Conservation (phyloP, 2,329 filamentous ascomycete species). For the Sarocladiaceae sp. region DNA sequence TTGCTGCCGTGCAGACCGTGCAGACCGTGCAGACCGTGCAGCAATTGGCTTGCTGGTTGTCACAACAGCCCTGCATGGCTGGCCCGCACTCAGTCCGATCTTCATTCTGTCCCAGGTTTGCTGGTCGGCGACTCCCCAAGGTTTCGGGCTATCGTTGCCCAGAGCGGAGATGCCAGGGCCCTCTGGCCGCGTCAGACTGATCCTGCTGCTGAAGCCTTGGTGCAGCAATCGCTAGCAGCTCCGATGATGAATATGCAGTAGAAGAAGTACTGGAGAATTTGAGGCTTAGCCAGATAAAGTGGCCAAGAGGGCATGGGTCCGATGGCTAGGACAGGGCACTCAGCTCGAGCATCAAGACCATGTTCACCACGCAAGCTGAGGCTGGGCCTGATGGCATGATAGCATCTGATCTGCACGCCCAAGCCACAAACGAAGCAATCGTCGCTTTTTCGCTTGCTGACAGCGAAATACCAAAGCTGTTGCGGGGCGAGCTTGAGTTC, state of each 20-base stretch:
- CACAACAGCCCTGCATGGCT: too few species aligned
- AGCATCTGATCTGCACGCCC: neutral
- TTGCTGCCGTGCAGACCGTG: too few species aligned
- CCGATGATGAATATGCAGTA: neutral
- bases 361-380: neutral
- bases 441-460: neutral
- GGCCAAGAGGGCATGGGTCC: neutral
- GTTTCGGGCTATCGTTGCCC: neutral
- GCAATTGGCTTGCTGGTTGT: too few species aligned
- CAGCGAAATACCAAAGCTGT: neutral
- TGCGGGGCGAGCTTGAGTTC: neutral
- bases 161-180: neutral
- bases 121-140: neutral
- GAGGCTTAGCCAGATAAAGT: neutral
- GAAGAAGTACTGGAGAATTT: neutral
- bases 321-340: neutral
- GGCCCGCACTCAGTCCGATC: too few species aligned
- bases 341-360: neutral
- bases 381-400: conserved; percentile 7
- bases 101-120: too few species aligned
- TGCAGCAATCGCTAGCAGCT: neutral
- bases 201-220: neutral
- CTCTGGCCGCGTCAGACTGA: neutral
- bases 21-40: too few species aligned
- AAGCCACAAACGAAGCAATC: conserved; percentile 10